Percentiles rank a stretch among this genome's conserved stretches.
Conservation (phyloP, 1,284 basidiomycete species). For the Ustilago cynodontis region DNA sequence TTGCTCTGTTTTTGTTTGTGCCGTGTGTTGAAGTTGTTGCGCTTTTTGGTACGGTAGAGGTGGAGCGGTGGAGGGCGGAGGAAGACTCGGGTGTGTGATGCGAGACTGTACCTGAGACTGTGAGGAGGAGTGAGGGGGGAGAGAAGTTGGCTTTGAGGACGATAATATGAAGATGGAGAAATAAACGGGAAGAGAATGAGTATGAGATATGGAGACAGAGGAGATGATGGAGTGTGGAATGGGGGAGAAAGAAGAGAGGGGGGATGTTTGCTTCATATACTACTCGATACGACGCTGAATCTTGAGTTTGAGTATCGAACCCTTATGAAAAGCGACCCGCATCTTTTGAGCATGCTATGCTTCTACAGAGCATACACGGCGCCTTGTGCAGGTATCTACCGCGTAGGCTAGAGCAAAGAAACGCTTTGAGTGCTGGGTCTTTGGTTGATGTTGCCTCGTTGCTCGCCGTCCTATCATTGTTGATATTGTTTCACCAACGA, state of each 20-base stretch:
- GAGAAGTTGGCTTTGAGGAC: conserved; percentile 36
- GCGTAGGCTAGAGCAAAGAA: background rate
- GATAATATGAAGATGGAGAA: background rate
- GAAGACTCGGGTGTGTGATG: conserved; percentile 66
- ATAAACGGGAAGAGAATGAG: no score
- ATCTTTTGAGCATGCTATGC: background rate
- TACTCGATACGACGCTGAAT: conserved; percentile 50
- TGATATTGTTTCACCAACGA: background rate
- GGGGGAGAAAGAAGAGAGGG: conserved; percentile 1
- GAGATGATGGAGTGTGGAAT: background rate
- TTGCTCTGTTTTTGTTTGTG: conserved; percentile 19
- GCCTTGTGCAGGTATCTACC: background rate
- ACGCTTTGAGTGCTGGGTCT: background rate
- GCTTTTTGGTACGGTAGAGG: conserved; percentile 59
- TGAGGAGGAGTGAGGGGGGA: conserved; percentile 59
- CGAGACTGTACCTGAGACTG: conserved; percentile 62
- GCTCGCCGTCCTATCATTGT: background rate
- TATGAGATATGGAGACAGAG: background rate
- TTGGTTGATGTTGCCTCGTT: conserved; percentile 2
- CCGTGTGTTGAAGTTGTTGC: conserved; percentile 47
- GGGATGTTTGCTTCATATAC: conserved; percentile 61
- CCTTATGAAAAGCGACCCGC: conserved; percentile 50
- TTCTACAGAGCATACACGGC: no score
- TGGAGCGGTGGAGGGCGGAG: conserved; percentile 33
- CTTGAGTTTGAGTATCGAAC: conserved; percentile 42